Evolutionary conservation across 202 grass and related monocot genomes (phyloP).

Genomic region (Zizania palustris): DNA sequence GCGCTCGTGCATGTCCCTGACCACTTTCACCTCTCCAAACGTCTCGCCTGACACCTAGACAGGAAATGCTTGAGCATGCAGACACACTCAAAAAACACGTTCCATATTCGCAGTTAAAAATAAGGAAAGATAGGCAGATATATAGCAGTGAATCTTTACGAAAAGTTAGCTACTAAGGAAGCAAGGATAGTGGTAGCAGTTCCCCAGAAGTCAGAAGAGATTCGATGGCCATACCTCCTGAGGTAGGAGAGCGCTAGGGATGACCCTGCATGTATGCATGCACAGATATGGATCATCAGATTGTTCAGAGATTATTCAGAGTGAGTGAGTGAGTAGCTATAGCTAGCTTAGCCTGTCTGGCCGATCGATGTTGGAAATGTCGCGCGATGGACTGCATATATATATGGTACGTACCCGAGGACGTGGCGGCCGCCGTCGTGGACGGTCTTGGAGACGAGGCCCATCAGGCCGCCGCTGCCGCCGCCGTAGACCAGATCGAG

Average conservation of each 20-base stretch:
- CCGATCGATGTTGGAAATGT: too few species aligned
- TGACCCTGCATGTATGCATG: conserved; percentile 58
- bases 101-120: background rate
- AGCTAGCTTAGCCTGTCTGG: too few species aligned
- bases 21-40: conserved; percentile 77
- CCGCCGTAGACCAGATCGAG: conserved; percentile 89
- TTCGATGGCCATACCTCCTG: conserved; percentile 55
- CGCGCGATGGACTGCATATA: too few species aligned
- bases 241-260: conserved; percentile 75
- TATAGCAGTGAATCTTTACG: background rate
- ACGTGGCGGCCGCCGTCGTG: conserved; percentile 81
- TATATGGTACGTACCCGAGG: conserved; percentile 60
- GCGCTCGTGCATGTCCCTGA: conserved; percentile 93
- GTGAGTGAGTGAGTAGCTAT: background rate
- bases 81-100: background rate
- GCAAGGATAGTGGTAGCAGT: too few species aligned
- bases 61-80: background rate
- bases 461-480: conserved; percentile 88
- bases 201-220: conserved; percentile 23
- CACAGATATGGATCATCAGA: background rate
- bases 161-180: background rate
- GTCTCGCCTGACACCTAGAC: conserved; percentile 92
- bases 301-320: background rate
- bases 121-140: too few species aligned
- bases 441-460: conserved; percentile 75